Percentiles rank a stretch among this genome's conserved stretches.
These are phyloP conservation scores for Pulveroboletus ravenelii DNA, from an alignment of 768 basidiomycete genomes.

Conservation along the genomic window DNA sequence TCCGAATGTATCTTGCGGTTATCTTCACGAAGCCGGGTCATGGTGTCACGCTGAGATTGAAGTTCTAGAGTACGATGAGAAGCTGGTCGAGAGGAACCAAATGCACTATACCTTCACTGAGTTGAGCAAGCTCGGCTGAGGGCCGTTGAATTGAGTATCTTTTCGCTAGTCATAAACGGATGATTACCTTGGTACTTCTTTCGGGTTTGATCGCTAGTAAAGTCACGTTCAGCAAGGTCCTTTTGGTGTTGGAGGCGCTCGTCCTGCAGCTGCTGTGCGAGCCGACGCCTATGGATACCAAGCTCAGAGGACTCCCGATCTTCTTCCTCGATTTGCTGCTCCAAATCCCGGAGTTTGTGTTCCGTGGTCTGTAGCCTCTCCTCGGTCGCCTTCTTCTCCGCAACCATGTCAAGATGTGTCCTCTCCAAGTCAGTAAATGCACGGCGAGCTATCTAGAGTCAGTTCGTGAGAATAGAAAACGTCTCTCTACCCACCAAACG, in stretches of 20 bases:
- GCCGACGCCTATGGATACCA: constrained; percentile 56
- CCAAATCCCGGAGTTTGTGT: constrained; percentile 51
- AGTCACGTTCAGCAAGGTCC: constrained; percentile 76
- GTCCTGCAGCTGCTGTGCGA: constrained; percentile 75
- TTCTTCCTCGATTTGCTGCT: constrained; percentile 61
- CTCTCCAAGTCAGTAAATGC: constrained; percentile 61
- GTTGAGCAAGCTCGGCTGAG: constrained; percentile 68
- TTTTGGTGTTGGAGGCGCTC: constrained; percentile 75
- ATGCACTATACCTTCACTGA: constrained; percentile 61
- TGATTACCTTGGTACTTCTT: constrained; percentile 78
- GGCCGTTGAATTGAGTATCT: constrained; percentile 6
- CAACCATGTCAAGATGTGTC: constrained; percentile 43
- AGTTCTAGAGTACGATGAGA: constrained; percentile 45
- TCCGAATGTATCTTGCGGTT: constrained; percentile 74
- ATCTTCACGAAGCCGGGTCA: constrained; percentile 75
- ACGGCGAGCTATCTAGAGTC: constrained; percentile 46
- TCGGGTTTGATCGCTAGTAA: constrained; percentile 71
- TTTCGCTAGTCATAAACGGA: neutral
- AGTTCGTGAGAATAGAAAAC: constrained; percentile 1
- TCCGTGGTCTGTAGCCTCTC: constrained; percentile 48
- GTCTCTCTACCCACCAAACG: constrained; percentile 41
- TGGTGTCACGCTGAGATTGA: constrained; percentile 69
- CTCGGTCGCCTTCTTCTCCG: constrained; percentile 51
- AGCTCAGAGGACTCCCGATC: constrained; percentile 64
- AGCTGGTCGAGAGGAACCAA: neutral